Conservation (phyloP, 495 filamentous ascomycete species). For the Penicillium angulare region DNA sequence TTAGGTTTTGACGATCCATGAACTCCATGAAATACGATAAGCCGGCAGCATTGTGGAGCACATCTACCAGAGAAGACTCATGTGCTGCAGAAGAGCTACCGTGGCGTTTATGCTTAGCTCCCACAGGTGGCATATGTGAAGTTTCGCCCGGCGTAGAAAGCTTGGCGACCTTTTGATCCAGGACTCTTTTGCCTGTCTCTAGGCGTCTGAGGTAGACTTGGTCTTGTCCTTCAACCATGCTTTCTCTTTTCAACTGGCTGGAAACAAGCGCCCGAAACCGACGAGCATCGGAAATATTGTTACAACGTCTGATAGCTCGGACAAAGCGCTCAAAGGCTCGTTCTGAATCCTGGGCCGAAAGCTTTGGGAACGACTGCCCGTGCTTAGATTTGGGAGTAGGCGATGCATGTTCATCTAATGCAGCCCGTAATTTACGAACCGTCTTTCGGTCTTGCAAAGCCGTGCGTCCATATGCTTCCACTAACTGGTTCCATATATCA, state of each 20-base stretch:
- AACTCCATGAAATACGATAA: constrained; percentile 99
- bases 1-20: constrained; percentile 88
- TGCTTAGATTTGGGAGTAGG: constrained; percentile 67
- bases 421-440: constrained; percentile 88
- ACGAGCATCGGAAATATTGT: constrained; percentile 91
- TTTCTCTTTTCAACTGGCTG: constrained; percentile 88
- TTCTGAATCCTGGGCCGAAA: constrained; percentile 73
- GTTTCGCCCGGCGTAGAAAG: constrained; percentile 64
- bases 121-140: constrained; percentile 32
- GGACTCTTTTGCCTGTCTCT: constrained; percentile 83
- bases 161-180: constrained; percentile 86
- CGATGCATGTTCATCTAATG: constrained; percentile 92
- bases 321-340: constrained; percentile 93
- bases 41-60: constrained; percentile 83
- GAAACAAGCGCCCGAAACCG: constrained; percentile 87
- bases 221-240: constrained; percentile 74
- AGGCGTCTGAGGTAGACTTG: constrained; percentile 81
- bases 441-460: constrained; percentile 95
- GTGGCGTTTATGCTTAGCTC: constrained; percentile 34
- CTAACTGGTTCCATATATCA: constrained; percentile 94
- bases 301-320: constrained; percentile 80
- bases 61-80: constrained; percentile 71
- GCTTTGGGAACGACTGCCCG: constrained; percentile 63
- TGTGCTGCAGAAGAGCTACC: constrained; percentile 55
- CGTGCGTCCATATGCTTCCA: constrained; percentile 84